Conservation (phyloP, 805 yeast genomes). For the Candida patagonica region DNA sequence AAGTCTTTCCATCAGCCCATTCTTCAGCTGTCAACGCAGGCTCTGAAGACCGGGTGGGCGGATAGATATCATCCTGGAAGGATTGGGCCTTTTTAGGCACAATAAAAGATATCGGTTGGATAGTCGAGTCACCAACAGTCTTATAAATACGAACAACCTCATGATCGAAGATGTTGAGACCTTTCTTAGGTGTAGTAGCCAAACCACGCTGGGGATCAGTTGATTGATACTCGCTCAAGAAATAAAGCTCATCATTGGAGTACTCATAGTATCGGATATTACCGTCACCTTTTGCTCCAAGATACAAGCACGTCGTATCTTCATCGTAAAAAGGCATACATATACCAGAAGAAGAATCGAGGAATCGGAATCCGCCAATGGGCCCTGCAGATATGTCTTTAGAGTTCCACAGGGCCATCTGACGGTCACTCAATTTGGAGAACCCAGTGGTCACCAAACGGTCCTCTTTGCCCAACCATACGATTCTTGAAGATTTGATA, state of each 20-base stretch:
- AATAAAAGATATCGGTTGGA: slow-evolving; percentile 87
- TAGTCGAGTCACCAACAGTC: slow-evolving; percentile 71
- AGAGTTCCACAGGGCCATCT: slow-evolving; percentile 89
- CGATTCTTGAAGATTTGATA: slow-evolving; percentile 80
- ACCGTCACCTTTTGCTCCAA: slow-evolving; percentile 98
- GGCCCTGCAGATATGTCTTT: slow-evolving; percentile 68
- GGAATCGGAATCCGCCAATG: slow-evolving; percentile 75
- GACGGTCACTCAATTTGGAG: slow-evolving; percentile 86
- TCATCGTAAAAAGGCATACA: slow-evolving; percentile 86
- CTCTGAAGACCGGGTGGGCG: slow-evolving; percentile 74
- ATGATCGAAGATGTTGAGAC: slow-evolving; percentile 69
- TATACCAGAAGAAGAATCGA: slow-evolving; percentile 90
- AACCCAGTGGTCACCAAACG: slow-evolving; percentile 91
- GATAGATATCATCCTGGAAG: slow-evolving; percentile 88
- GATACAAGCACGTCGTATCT: slow-evolving; percentile 65
- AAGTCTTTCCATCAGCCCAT: slow-evolving; percentile 68
- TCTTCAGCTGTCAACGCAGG: slow-evolving; percentile 76
- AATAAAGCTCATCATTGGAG: slow-evolving; percentile 72
- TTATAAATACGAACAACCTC: slow-evolving; percentile 79
- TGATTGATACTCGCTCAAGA: slow-evolving; percentile 82
- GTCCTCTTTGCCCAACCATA: slow-evolving; percentile 83
- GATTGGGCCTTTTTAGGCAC: slow-evolving; percentile 92
- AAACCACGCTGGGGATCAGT: slow-evolving; percentile 94
- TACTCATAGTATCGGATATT: slow-evolving; percentile 90
- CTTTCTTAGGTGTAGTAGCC: slow-evolving; percentile 78